A percentile compares a stretch with the other conserved stretches of the same genome.
Conservation (phyloP, 306 rosid species). For the Luffa aegyptiaca region DNA sequence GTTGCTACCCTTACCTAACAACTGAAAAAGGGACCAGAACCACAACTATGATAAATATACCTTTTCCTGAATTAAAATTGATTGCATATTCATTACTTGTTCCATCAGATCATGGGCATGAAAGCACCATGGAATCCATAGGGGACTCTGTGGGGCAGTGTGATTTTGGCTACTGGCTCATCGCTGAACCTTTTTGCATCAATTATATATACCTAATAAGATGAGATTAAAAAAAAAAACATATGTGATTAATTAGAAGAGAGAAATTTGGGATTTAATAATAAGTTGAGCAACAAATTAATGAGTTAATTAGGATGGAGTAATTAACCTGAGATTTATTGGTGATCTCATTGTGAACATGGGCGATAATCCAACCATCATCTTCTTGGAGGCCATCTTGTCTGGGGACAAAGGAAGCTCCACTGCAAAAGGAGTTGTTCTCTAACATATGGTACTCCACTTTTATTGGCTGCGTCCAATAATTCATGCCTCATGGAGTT, state of each 20-base stretch:
- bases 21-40: neutral
- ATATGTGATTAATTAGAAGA: neutral
- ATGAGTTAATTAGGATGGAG: neutral
- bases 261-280: neutral
- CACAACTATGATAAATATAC: neutral
- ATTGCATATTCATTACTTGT: neutral
- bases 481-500: too few species aligned
- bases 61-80: neutral
- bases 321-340: slow-evolving; percentile 27
- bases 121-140: slow-evolving; percentile 73
- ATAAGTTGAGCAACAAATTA: too few species aligned
- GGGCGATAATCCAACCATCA: slow-evolving; percentile 66
- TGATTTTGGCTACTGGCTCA: slow-evolving; percentile 40
- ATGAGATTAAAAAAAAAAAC: neutral
- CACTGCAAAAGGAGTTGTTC: slow-evolving; percentile 47
- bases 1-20: neutral
- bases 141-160: slow-evolving; percentile 56
- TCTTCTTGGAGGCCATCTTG: slow-evolving; percentile 47
- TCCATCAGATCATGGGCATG: slow-evolving; percentile 12
- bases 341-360: slow-evolving; percentile 65
- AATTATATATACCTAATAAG: slow-evolving; percentile 41
- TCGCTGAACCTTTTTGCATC: slow-evolving; percentile 35
- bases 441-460: slow-evolving; percentile 55
- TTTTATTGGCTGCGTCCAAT: neutral
- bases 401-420: slow-evolving; percentile 48